Percentiles rank a stretch among this genome's conserved stretches.
These are phyloP conservation scores for Boletus rufocinnamomeus DNA, from an alignment of 768 basidiomycete species.

Conservation along the genomic window DNA sequence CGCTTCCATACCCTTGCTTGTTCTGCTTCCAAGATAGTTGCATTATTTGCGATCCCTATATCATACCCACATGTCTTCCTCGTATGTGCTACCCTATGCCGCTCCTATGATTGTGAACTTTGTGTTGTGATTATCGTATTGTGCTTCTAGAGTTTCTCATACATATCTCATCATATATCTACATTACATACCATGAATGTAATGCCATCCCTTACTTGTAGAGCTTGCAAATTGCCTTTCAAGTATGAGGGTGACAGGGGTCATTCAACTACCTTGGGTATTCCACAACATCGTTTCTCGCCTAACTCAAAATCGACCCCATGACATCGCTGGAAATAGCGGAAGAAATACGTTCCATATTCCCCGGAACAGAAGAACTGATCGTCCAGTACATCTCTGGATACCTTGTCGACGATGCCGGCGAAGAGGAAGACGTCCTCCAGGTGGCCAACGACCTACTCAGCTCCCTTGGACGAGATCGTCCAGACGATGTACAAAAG, in stretches of 20 bases:
- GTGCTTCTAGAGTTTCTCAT: conserved; percentile 25
- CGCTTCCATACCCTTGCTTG: conserved; percentile 9
- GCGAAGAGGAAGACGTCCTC: conserved; percentile 87
- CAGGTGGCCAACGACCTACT: conserved; percentile 73
- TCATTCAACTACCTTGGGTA: neutral
- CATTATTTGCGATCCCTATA: conserved; percentile 3
- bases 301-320: neutral
- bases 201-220: conserved; percentile 8
- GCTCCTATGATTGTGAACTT: conserved; percentile 11
- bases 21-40: conserved; percentile 1
- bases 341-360: conserved; percentile 67
- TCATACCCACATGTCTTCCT: conserved; percentile 24
- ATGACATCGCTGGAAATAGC: conserved; percentile 80
- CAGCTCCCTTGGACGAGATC: conserved; percentile 69
- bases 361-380: conserved; percentile 82
- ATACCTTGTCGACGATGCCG: conserved; percentile 85
- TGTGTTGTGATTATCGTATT: conserved; percentile 25
- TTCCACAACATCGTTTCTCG: neutral
- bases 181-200: conserved; percentile 22
- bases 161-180: conserved; percentile 18
- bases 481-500: conserved; percentile 56
- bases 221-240: neutral
- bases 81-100: conserved; percentile 24
- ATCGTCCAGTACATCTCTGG: conserved; percentile 87
- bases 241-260: neutral